phyloP scores from a whole-genome alignment of 352 stramenopile species.

The Stramenopiles sp. region DNA sequence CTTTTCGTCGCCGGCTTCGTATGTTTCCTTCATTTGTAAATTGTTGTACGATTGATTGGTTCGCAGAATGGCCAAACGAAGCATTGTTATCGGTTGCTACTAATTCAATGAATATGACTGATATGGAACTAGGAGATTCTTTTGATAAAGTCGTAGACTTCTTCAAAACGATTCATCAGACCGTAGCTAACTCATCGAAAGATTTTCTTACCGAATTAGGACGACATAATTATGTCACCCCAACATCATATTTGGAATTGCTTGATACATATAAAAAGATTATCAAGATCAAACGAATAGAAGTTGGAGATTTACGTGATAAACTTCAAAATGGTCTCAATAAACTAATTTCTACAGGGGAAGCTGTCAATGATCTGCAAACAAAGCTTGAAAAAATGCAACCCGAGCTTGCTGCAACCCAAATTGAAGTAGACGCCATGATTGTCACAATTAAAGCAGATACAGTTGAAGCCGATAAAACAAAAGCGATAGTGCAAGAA shows the following conservation, averaged over 20 bases:
- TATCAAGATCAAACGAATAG: slow-evolving; percentile 40
- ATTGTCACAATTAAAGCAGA: slow-evolving; percentile 23
- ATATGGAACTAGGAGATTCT: slow-evolving; percentile 27
- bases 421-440: slow-evolving; percentile 20
- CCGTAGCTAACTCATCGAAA: slow-evolving; percentile 32
- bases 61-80: slow-evolving; percentile 69
- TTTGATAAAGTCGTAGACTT: slow-evolving; percentile 54
- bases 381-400: slow-evolving; percentile 52
- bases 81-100: slow-evolving; percentile 52
- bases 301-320: slow-evolving; percentile 50
- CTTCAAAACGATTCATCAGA: slow-evolving; percentile 70
- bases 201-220: slow-evolving; percentile 41
- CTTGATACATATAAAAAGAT: slow-evolving; percentile 76
- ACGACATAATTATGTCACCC: slow-evolving; percentile 73
- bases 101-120: slow-evolving; percentile 48
- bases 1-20: slow-evolving; percentile 48
- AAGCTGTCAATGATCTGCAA: slow-evolving; percentile 67
- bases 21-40: slow-evolving; percentile 85
- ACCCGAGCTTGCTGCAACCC: slow-evolving; percentile 31
- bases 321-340: slow-evolving; percentile 60
- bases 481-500: slow-evolving; percentile 35
- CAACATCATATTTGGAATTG: slow-evolving; percentile 64
- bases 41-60: slow-evolving; percentile 84
- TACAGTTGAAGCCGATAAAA: slow-evolving; percentile 29
- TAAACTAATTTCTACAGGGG: slow-evolving; percentile 55